Base-by-base conservation (phyloP, 2,329 filamentous ascomycete species). In the Venturia aucupariae region DNA sequence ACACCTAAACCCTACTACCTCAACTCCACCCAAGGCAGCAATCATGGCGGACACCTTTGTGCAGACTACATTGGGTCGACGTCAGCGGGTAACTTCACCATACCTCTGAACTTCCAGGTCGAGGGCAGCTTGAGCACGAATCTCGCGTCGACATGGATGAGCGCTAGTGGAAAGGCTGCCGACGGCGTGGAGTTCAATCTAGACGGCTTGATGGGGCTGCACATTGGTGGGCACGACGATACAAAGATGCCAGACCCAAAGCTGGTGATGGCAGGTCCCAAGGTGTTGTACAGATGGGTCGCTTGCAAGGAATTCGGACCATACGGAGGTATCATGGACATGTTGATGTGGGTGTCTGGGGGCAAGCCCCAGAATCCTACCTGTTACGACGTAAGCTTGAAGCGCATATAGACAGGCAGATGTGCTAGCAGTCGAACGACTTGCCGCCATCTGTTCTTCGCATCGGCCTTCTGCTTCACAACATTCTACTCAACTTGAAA, bases 281-380 rank as follows among this genome's bases (percentile, higher is more conserved):
- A 57, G 30, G 15, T 32, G 27, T n/a, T 57, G 24, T 35, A 35
- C 30, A 32, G 30, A 57, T 57, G 51, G 51, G 51, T 57, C 35
- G 51, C 51, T 32, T 57, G 51, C 51, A 57, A 57, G 51, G 51
- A 57, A 10, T 57, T 57, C 30, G 51, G 51, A 32, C 51, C 51
- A 15, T 57, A 57, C 15, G 51, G 51, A 32, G 51, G 51, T 32
- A 19, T 57, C 30, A 35, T 57, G 51, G 51, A 57, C 10, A 57
- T 30, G 35, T 22, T 57, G 51, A 57, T 57, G 51, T 57, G 51
- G 51, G 51, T 57, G 15, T 24, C 24, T 15, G 51, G 27, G 22
- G 51, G 51, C 7, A 35, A 57, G 13, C 51, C 51, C 19, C 51
- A 57, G 15, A 57, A 57, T 24, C 51, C 51, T 32, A 57, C 30